Evolutionary conservation across 495 filamentous ascomycete genomes (phyloP), one percentile per base, ranked within the genome.

Genomic region (Penicillium parvum): DNA sequence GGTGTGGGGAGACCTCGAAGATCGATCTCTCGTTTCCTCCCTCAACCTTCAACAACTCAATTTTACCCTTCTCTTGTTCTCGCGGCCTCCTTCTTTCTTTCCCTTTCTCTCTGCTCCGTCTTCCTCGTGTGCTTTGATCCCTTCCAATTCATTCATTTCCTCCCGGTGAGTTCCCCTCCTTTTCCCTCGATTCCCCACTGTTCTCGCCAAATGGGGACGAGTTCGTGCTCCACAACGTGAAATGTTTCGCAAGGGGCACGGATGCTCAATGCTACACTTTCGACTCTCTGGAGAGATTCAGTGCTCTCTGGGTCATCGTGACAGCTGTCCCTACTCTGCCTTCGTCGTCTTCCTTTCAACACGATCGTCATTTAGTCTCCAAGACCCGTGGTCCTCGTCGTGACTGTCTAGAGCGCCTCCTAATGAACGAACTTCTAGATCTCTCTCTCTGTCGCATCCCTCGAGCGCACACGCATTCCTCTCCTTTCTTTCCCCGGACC

Each of bases 211-310:
- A 11, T 25, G 33, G 27, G 40, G 40, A 26, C 38, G 7, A 12
- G 36, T 17, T 21, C 39, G 26, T 15, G 48, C 55, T 57, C 53
- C 57, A 57, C 57, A 39, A 45, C 35, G 47, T 42, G 27, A 55
- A 25, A 51, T 33, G 53, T 47, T 49, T 52, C 55, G 47, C 53
- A 57, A 60, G 47, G 57, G 57, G 30, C 40, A 50, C 41, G 43
- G 41, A 40, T 50, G 36, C 38, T 47, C 42, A 40, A 45, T 43
- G 49, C 53, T 34, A 53, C 34, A 32, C 30, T 45, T 32, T 33
- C 37, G 42, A 37, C 37, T 51, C 36, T 52, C 37, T 14, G 39
- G 48, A 7, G 15, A 28, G 33, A 30, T 28, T 44, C 19, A 22
- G 35, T 37, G 43, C 25, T 25, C 30, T 37, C 28, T n/a, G 25